phyloP scores from a whole-genome alignment of 768 basidiomycete species.

The Termitomyces sp. region DNA sequence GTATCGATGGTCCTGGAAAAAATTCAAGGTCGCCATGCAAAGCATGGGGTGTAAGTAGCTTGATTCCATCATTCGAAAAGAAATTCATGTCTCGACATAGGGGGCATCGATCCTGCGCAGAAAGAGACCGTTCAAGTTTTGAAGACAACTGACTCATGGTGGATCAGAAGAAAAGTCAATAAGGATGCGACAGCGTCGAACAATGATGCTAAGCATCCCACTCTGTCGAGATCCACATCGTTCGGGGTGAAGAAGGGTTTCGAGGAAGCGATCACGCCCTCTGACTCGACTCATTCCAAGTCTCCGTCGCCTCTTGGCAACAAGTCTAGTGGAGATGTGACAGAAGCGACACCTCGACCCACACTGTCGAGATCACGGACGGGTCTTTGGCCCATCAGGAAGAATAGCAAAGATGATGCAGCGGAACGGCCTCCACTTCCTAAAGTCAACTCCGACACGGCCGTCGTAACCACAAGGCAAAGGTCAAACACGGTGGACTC shows the following conservation, averaged over 20 bases:
- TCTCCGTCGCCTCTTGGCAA: conserved; percentile 3
- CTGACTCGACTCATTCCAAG: conserved; percentile 10
- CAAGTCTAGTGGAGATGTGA: conserved; percentile 7
- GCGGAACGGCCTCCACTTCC: conserved; percentile 28
- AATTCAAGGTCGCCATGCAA: conserved; percentile 72
- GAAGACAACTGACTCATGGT: conserved; percentile 20
- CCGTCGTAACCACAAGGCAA: conserved; percentile 11
- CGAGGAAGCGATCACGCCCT: background rate
- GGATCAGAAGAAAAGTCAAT: conserved; percentile 42
- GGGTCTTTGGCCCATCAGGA: conserved; percentile 25
- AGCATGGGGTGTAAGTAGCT: conserved; percentile 75
- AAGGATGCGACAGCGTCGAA: conserved; percentile 23
- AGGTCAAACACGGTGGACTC: conserved; percentile 18
- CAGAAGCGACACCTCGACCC: conserved; percentile 9
- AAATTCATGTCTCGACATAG: conserved; percentile 30
- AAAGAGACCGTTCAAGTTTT: conserved; percentile 47
- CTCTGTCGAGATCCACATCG: conserved; percentile 14
- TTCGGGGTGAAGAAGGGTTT: conserved; percentile 12
- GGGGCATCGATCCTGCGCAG: conserved; percentile 61
- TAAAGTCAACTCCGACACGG: conserved; percentile 26
- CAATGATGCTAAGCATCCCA: conserved; percentile 11
- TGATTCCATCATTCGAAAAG: background rate
- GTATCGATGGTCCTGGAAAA: conserved; percentile 84
- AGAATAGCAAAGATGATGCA: conserved; percentile 23
- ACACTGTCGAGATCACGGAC: conserved; percentile 18